Base-by-base conservation (phyloP, 768 basidiomycete genomes). In the Russula sp. region DNA sequence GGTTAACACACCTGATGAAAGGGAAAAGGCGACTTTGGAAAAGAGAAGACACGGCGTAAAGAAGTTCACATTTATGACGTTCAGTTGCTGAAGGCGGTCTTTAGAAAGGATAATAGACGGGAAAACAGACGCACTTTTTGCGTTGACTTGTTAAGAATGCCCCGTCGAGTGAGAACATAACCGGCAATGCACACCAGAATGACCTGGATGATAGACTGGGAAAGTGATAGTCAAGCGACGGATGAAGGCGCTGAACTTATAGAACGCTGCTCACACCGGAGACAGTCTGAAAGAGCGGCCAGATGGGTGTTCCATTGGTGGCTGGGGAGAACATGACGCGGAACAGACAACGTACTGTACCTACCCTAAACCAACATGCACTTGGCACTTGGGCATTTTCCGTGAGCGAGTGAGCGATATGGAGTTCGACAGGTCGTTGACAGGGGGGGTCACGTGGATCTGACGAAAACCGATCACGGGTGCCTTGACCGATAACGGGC, bases 11-110 rank as follows among this genome's bases (percentile, higher is more conserved):
- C 88, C 83, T 72, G 95, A 93, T 36, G 74, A 71, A 11, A 75
- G 61, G 71, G 88, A 90, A 75, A 95, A 96, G 0, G 95, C 96
- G 22, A 98, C 93, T 75, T 97, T 98, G 7, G 90, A 93, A 75
- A 96, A 95, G 32, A 96, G 77, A 7, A 95, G 82, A 0, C 88
- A 86, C 0, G 89, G 89, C 0, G 90, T 92, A 75, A 98, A 96
- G 35, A 98, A 81, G 0, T 88, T 88, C 22, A 96, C 84, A 71
- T 95, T 96, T 58, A 96, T 75, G 25, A 82, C 79, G 67, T 92
- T 93, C 20, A 92, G 76, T 81, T 84, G 81, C 88, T 90, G 68
- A 29, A 47, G 39, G 22, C 20, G 11, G 42, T 7, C 20, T 39
- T 2, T 43, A 18, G 1, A 41, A 18, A 38, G 32, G 32, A 51